These are phyloP conservation scores for Breviolum minutum DNA, from an alignment of 73 alveolate species.

Conservation along the genomic window DNA sequence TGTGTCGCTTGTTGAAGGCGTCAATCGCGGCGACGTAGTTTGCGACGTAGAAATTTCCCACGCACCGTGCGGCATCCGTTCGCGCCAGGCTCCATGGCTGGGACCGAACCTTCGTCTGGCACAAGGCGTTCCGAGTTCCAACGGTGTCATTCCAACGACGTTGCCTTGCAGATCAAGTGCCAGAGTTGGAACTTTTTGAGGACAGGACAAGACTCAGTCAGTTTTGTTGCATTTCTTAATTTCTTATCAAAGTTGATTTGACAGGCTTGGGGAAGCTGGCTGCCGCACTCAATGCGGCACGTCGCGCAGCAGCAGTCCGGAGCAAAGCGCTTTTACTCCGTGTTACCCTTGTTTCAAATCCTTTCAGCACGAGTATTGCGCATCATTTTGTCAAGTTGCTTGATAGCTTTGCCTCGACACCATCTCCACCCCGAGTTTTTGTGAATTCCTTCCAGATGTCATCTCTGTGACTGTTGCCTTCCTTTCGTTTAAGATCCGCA, in stretches of 20 bases:
- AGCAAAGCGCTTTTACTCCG: not conserved
- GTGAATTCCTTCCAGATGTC: too few species aligned
- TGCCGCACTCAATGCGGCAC: constrained; percentile 50
- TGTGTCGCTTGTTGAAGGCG: constrained; percentile 77
- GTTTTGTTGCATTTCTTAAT: not conserved
- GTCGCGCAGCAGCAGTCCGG: constrained; percentile 33
- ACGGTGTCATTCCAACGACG: too few species aligned
- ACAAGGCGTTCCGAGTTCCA: constrained; percentile 33
- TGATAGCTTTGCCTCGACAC: too few species aligned
- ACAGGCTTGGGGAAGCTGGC: constrained; percentile 40
- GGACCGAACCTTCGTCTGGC: constrained; percentile 51
- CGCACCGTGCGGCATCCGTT: not conserved
- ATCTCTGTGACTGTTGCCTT: too few species aligned
- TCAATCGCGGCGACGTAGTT: too few species aligned
- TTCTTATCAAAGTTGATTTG: not conserved
- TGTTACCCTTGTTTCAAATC: not conserved
- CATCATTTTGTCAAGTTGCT: too few species aligned
- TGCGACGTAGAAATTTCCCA: not conserved
- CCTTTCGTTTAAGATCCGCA: not conserved
- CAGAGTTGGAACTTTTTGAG: too few species aligned
- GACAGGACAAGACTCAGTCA: too few species aligned
- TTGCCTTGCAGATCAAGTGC: too few species aligned
- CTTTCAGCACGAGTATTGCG: too few species aligned
- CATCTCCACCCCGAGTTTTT: too few species aligned
- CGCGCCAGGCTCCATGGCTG: constrained; percentile 74